Conservation (phyloP, 805 yeast species). For the Jamesozyma jinghongensis region DNA sequence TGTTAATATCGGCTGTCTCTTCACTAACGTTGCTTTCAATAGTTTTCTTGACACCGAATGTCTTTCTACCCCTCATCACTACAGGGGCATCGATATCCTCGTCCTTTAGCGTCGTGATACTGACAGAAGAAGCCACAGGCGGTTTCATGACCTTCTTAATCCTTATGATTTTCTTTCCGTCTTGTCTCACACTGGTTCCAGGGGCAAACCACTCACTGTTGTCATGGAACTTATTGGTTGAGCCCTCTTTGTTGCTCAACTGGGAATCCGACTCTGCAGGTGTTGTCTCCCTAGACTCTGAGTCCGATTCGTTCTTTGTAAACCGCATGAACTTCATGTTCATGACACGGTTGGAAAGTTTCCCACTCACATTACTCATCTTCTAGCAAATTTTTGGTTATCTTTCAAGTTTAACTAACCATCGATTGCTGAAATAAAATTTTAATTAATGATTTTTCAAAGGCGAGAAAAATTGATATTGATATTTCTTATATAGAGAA, state of each 20-base stretch:
- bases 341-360: constrained; percentile 60
- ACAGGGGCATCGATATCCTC: background rate
- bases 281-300: constrained; percentile 15
- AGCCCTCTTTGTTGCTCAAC: too few relatives aligned
- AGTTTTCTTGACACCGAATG: constrained; percentile 15
- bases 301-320: constrained; percentile 30
- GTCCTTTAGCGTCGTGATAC: constrained; percentile 2
- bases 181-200: constrained; percentile 1
- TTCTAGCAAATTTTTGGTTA: background rate
- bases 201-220: constrained; percentile 16
- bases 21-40: constrained; percentile 13
- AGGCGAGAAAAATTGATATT: background rate
- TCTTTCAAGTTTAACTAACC: too few relatives aligned
- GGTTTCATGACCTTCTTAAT: constrained; percentile 9
- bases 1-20: background rate
- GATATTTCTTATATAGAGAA: too few relatives aligned
- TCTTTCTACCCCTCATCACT: constrained; percentile 1
- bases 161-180: constrained; percentile 31
- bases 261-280: background rate
- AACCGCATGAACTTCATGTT: constrained; percentile 72
- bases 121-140: constrained; percentile 1
- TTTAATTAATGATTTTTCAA: too few relatives aligned
- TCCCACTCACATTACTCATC: constrained; percentile 25
- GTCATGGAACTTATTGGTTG: constrained; percentile 10
- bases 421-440: too few relatives aligned